A percentile compares a stretch with the other conserved stretches of the same genome.
Conservation (phyloP, 345 rosid species). For the Alliaria petiolata region DNA sequence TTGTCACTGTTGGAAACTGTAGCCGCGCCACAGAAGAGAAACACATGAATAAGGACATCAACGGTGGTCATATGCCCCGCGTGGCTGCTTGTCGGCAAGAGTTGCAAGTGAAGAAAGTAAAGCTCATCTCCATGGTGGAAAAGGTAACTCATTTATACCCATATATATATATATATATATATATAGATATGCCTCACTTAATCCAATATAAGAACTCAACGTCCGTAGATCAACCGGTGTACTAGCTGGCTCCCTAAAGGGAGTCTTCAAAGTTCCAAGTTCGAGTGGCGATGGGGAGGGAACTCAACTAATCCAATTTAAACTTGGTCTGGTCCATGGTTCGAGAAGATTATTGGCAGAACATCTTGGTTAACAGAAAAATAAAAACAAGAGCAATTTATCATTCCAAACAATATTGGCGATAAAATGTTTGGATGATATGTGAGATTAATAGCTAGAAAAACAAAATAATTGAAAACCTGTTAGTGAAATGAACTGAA, state of each 20-base stretch:
- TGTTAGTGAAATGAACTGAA: too few species aligned
- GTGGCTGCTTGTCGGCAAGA: slow-evolving; percentile 42
- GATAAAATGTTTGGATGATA: too few species aligned
- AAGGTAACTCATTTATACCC: slow-evolving; percentile 41
- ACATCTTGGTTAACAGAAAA: too few species aligned
- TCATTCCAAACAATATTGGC: too few species aligned
- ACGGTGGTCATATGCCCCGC: neutral
- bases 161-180: too few species aligned
- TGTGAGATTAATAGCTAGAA: too few species aligned
- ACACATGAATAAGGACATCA: slow-evolving; percentile 7
- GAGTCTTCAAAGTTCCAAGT: too few species aligned
- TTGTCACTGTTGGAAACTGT: slow-evolving; percentile 44
- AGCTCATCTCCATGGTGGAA: slow-evolving; percentile 61
- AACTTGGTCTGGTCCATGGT: neutral
- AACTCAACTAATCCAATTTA: neutral
- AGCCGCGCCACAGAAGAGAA: neutral
- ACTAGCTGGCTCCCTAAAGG: too few species aligned
- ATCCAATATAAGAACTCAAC: neutral
- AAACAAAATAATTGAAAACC: too few species aligned
- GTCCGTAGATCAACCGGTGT: too few species aligned
- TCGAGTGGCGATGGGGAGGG: neutral
- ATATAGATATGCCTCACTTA: too few species aligned
- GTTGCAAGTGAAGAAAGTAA: slow-evolving; percentile 57
- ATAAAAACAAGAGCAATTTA: too few species aligned
- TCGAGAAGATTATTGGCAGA: neutral